Evolutionary conservation across 176 grass and related monocot genomes (phyloP), one percentile per base, ranked within the genome.

Genomic region (Oryza coarctata): DNA sequence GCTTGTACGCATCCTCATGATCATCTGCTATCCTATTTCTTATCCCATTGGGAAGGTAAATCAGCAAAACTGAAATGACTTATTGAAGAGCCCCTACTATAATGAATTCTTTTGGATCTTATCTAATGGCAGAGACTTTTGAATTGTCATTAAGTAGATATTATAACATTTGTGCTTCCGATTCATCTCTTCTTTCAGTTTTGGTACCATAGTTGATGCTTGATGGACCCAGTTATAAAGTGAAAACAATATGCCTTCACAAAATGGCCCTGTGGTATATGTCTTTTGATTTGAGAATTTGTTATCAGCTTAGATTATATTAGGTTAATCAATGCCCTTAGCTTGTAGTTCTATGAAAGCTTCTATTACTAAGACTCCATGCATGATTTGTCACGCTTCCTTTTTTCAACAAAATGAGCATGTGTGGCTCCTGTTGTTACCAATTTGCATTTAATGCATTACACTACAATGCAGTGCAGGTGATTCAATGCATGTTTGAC

Each of bases 1-100:
- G 93, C 91, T 95, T 80, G 97, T 99, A 33, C 91, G 89, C 31
- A 94, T 99, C 87, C 75, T 99, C 49, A 99, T 99, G 97, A 35
- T 95, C 35, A 28, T 99, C 0, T 99, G 93, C 74, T 99, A 89
- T 87, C 97, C 97, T 80, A 88, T 99, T 75, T 60, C 97, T 86
- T 99, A 94, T 84, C 97, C 97, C 65, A 93, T 99, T 82, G 97
- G 97, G 40, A 99, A 95, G 91, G 97, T 96, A 94, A 85, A 41
- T 80, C 49, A 68, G 15, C 32, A 86, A 82, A 73, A 69, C 71
- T 29, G 23, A 38, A 38, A 61, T 68, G 74, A 31, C 65, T 62
- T 31, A 75, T 14, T 73, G 82, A 33, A 68, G n/a, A n/a, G 77
- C 73, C 69, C 29, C 67, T 62, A 81, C 22, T 65, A 8, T 76